Evolutionary conservation across 106 monocot genomes (phyloP), one percentile per base, ranked within the genome.

Genomic region (Acanthochlamys bracteata): DNA sequence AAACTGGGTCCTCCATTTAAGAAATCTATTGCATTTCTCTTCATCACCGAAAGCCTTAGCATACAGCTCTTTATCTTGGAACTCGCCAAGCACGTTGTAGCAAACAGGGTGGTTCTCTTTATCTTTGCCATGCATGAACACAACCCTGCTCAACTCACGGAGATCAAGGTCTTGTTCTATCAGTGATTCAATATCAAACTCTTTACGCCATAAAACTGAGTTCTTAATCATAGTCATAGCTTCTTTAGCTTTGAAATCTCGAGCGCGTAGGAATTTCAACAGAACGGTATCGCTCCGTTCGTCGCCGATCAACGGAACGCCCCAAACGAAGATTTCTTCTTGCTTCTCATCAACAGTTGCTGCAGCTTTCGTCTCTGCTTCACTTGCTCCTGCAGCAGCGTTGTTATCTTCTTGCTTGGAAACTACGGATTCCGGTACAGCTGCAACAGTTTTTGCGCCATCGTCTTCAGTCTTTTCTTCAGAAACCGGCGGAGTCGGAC

Each of bases 191-290:
- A 89, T 76, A 23, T 65, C 84, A 67, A 84, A 89, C 60, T 74
- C 76, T 68, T 82, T 84, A 39, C 89, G 60, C 89, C 89, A 89
- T 43, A 81, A 58, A 11, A 84, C 76, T 11, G 89, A 59, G 66
- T 78, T 71, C 78, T 79, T 84, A 59, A 89, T 51, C 84, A 89
- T 89, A 42, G 79, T 23, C 65, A 84, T 60, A 54, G 81, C 78
- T 21, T 89, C 84, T 74, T 84, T 84, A 61, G 73, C 70, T 73
- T 84, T 89, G 74, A 84, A 89, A 55, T 89, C 84, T 4, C 89
- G 66, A 16, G 89, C 84, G 6, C 84, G 84, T 17, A 89, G 82
- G 76, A 89, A 84, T 33, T 89, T 89, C 3, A 89, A 76, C 14
- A 89, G 82, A 46, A 89, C 63, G 14, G 84, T 79, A 53, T 89